These are phyloP conservation scores for Ophioceras dolichostomum DNA, from an alignment of 2,329 filamentous ascomycete genomes.

Conservation along the genomic window DNA sequence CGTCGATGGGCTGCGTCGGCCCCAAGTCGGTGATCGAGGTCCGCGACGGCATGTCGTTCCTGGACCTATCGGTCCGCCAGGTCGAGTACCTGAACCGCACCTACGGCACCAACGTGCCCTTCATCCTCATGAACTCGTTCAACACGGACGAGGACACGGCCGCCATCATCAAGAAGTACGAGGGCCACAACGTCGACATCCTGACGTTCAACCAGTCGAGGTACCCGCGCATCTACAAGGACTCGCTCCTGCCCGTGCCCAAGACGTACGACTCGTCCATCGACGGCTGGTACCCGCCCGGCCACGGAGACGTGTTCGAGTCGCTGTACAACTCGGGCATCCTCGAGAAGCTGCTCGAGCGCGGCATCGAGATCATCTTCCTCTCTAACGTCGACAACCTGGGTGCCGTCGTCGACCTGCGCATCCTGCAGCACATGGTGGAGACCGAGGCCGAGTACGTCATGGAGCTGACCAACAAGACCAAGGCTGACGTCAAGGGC, in stretches of 20 bases:
- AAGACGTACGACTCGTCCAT: conserved; percentile 81
- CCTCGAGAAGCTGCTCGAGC: conserved; percentile 88
- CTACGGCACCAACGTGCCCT: conserved; percentile 93
- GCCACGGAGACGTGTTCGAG: conserved; percentile 97
- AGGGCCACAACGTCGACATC: conserved; percentile 99
- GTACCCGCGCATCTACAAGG: conserved; percentile 96
- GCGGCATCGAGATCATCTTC: conserved; percentile 96
- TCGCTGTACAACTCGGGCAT: conserved; percentile 98
- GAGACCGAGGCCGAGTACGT: conserved; percentile 97
- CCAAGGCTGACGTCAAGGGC: conserved; percentile 99
- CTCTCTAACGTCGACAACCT: conserved; percentile 98
- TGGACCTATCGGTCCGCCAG: conserved; percentile 95
- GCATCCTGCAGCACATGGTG: conserved; percentile 98
- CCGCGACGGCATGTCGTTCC: conserved; percentile 99
- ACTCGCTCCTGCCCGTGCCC: conserved; percentile 90
- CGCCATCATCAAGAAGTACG: conserved; percentile 99
- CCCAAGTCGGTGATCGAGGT: conserved; percentile 99
- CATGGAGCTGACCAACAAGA: conserved; percentile 99
- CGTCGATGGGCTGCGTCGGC: conserved; percentile 98
- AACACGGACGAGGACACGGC: conserved; percentile 98
- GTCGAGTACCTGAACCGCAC: conserved; percentile 99
- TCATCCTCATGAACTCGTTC: conserved; percentile 99
- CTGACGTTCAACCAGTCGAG: conserved; percentile 99
- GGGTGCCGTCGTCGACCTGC: conserved; percentile 92
- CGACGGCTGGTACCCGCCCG: conserved; percentile 96